These are phyloP conservation scores for Dictyostelium purpureum DNA, from an alignment of 78 protist species.

Conservation along the genomic window DNA sequence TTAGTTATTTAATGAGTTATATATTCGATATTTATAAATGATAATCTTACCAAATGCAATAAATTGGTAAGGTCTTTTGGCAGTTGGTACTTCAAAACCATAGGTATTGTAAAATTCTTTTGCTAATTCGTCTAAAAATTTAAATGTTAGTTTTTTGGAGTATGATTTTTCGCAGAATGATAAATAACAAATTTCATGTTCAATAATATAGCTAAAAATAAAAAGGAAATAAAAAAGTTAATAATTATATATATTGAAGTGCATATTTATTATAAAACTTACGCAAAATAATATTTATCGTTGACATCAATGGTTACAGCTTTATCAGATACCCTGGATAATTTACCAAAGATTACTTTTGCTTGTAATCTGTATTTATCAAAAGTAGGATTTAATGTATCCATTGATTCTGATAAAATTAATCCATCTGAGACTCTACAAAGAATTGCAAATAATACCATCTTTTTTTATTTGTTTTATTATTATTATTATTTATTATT, in stretches of 20 bases:
- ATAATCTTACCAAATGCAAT: conserved; percentile 82
- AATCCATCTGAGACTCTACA: conserved; percentile 73
- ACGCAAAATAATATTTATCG: conserved; percentile 76
- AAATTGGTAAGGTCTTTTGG: conserved; percentile 90
- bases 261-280: not conserved
- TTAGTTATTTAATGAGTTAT: not conserved
- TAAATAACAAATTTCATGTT: conserved; percentile 84
- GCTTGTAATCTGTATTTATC: conserved; percentile 74
- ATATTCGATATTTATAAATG: not conserved
- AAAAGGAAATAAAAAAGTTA: not conserved
- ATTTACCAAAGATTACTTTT: conserved; percentile 40
- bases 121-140: conserved; percentile 85
- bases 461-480: not conserved
- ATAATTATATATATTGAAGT: not conserved
- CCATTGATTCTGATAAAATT: conserved; percentile 82
- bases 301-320: conserved; percentile 47
- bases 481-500: too few relatives aligned
- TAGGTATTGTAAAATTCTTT: conserved; percentile 77
- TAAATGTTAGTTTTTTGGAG: conserved; percentile 89
- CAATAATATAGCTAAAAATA: conserved; percentile 75
- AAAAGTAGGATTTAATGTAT: conserved; percentile 23
- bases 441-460: conserved; percentile 80
- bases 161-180: conserved; percentile 81
- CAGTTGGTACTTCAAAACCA: conserved; percentile 83
- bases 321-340: conserved; percentile 68